Conservation (phyloP, 352 stramenopile species). For the Pythium pectinolyticum region DNA sequence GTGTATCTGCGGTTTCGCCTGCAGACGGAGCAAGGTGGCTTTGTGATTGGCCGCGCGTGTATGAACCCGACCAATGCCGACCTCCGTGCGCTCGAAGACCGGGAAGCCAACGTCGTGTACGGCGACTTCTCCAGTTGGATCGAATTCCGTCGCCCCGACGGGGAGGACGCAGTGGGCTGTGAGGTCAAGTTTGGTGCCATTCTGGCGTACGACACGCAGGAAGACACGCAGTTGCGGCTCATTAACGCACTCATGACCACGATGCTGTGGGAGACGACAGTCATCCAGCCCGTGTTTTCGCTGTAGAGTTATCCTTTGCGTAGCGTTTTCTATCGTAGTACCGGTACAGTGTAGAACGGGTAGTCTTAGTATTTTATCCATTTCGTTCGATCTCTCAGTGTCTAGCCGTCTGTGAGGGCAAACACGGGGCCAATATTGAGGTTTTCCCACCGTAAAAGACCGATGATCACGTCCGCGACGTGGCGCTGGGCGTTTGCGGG, state of each 20-base stretch:
- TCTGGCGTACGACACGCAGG: conserved; percentile 60
- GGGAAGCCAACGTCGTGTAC: conserved; percentile 31
- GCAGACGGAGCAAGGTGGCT: conserved; percentile 37
- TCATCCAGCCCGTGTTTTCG: conserved; percentile 40
- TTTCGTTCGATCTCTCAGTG: not conserved
- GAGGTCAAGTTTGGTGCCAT: conserved; percentile 65
- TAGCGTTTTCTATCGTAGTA: conserved; percentile 3
- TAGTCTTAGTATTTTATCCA: not conserved
- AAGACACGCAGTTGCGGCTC: conserved; percentile 34
- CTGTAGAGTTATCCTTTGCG: too few species aligned
- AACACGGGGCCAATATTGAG: conserved; percentile 26
- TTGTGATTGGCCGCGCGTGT: conserved; percentile 56
- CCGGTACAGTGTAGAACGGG: too few species aligned
- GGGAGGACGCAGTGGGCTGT: conserved; percentile 37
- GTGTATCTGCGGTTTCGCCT: conserved; percentile 38
- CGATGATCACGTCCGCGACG: conserved; percentile 26
- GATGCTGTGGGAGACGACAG: conserved; percentile 53
- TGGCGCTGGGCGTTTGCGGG: conserved; percentile 16
- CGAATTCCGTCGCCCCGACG: conserved; percentile 40
- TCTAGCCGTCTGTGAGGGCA: conserved; percentile 16
- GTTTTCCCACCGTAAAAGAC: conserved; percentile 30
- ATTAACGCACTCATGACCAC: conserved; percentile 30
- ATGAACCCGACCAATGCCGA: conserved; percentile 47
- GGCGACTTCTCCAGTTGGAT: conserved; percentile 36
- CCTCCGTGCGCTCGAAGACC: conserved; percentile 30